These are phyloP conservation scores for Scytalidium lignicola DNA, from an alignment of 2,329 filamentous ascomycete species.

Conservation along the genomic window DNA sequence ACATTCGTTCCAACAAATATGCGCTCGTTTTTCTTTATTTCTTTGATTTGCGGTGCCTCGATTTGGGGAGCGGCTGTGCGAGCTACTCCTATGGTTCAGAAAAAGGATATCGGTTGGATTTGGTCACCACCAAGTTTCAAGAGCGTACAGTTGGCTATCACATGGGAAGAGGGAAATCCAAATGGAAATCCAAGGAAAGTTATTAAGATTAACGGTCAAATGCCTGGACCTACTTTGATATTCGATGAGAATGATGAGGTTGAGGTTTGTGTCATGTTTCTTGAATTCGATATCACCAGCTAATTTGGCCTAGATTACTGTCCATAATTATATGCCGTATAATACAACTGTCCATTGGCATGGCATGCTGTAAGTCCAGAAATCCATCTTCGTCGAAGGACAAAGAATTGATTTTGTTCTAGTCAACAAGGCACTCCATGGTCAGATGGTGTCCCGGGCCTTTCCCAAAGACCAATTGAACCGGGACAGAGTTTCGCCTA, in stretches of 20 bases:
- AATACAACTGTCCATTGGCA: slow-evolving; percentile 37
- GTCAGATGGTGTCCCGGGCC: slow-evolving; percentile 34
- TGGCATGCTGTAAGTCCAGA: slow-evolving; percentile 18
- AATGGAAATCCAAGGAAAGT: slow-evolving; percentile 9
- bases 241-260: slow-evolving; percentile 23
- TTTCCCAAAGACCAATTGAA: slow-evolving; percentile 36
- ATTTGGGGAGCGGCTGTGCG: background rate
- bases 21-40: background rate
- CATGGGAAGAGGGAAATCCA: slow-evolving; percentile 5
- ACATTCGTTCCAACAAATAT: background rate
- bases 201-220: slow-evolving; percentile 15
- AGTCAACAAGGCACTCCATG: slow-evolving; percentile 24
- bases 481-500: slow-evolving; percentile 33
- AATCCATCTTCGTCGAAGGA: background rate
- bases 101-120: background rate
- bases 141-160: background rate
- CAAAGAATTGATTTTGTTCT: background rate
- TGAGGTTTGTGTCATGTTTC: slow-evolving; percentile 12
- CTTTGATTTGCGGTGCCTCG: background rate
- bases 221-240: slow-evolving; percentile 26
- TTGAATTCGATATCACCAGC: background rate
- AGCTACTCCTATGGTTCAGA: background rate
- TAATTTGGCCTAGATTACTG: slow-evolving; percentile 1
- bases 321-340: slow-evolving; percentile 25
- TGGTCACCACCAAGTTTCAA: background rate